A percentile compares a stretch with the other conserved stretches of the same genome.
phyloP scores from a whole-genome alignment of 2,329 filamentous ascomycete genomes.

The Tolypocladium cylindrosporum region DNA sequence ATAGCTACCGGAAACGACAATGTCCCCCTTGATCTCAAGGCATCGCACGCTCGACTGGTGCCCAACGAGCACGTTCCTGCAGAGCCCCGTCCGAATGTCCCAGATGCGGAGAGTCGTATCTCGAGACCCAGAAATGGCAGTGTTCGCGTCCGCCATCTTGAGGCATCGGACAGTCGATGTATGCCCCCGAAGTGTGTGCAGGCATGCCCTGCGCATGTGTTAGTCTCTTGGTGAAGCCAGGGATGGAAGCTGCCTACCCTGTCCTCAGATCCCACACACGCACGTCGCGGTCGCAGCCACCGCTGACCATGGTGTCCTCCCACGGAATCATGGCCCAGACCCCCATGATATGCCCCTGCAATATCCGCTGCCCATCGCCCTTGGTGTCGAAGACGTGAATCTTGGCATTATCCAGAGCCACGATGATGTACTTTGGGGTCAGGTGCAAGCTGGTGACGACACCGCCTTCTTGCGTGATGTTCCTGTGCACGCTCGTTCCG shows the following conservation, averaged over 20 bases:
- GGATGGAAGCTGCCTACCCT: conserved; percentile 49
- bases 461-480: conserved; percentile 92
- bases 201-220: conserved; percentile 45
- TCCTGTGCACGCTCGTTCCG: conserved; percentile 70
- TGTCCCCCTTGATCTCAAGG: conserved; percentile 89
- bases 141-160: conserved; percentile 92
- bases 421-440: conserved; percentile 92
- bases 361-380: conserved; percentile 75
- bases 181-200: conserved; percentile 82
- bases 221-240: conserved; percentile 6
- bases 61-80: conserved; percentile 83
- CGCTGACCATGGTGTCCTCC: conserved; percentile 90
- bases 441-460: conserved; percentile 94
- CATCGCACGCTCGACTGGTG: conserved; percentile 94
- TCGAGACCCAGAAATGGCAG: conserved; percentile 90
- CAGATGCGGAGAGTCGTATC: conserved; percentile 92
- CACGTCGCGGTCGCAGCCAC: conserved; percentile 93
- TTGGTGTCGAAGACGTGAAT: conserved; percentile 96
- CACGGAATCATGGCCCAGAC: conserved; percentile 99
- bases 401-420: conserved; percentile 94
- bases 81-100: conserved; percentile 83
- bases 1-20: conserved; percentile 96
- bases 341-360: conserved; percentile 96
- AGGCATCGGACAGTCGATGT: conserved; percentile 94
- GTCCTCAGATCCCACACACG: conserved; percentile 93